Evolutionary conservation across 768 basidiomycete genomes (phyloP).

Genomic region (Pisolithus microcarpus): DNA sequence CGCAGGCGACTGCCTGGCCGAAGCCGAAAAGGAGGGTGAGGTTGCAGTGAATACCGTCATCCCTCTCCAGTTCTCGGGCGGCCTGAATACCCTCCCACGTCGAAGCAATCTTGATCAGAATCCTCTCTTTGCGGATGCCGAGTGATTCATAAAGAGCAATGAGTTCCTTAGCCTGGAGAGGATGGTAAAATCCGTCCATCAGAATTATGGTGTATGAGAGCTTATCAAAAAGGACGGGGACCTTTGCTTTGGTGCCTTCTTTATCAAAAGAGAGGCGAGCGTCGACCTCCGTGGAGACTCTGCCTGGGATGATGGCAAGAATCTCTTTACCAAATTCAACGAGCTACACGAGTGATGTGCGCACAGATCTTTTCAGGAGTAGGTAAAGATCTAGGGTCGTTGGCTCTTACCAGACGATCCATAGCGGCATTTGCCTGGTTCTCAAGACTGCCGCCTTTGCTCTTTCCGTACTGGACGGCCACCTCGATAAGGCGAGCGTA

Average conservation of each 20-base stretch:
- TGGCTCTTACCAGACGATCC: slow-evolving; percentile 73
- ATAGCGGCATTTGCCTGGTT: slow-evolving; percentile 69
- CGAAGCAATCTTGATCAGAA: slow-evolving; percentile 98
- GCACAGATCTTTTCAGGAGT: slow-evolving; percentile 5
- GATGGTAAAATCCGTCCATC: neutral
- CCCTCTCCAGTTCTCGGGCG: slow-evolving; percentile 88
- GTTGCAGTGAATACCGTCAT: slow-evolving; percentile 96
- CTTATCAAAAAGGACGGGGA: slow-evolving; percentile 12
- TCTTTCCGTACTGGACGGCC: slow-evolving; percentile 69
- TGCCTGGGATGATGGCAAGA: slow-evolving; percentile 90
- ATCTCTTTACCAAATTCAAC: slow-evolving; percentile 98
- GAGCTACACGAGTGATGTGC: slow-evolving; percentile 45
- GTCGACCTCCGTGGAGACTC: slow-evolving; percentile 99
- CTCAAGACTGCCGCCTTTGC: slow-evolving; percentile 74
- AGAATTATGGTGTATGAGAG: slow-evolving; percentile 1
- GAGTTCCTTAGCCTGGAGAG: slow-evolving; percentile 63
- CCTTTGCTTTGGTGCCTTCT: slow-evolving; percentile 85
- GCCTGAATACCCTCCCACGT: slow-evolving; percentile 99
- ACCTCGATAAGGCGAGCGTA: slow-evolving; percentile 76
- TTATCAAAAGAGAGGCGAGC: slow-evolving; percentile 97
- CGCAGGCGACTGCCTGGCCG: slow-evolving; percentile 96
- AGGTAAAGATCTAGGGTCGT: slow-evolving; percentile 6
- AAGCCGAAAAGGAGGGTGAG: slow-evolving; percentile 99
- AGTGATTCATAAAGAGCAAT: slow-evolving; percentile 93
- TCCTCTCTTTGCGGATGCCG: slow-evolving; percentile 88